These are phyloP conservation scores for Prototheca wickerhamii DNA, from an alignment of 163 green algal genomes.

Conservation along the genomic window DNA sequence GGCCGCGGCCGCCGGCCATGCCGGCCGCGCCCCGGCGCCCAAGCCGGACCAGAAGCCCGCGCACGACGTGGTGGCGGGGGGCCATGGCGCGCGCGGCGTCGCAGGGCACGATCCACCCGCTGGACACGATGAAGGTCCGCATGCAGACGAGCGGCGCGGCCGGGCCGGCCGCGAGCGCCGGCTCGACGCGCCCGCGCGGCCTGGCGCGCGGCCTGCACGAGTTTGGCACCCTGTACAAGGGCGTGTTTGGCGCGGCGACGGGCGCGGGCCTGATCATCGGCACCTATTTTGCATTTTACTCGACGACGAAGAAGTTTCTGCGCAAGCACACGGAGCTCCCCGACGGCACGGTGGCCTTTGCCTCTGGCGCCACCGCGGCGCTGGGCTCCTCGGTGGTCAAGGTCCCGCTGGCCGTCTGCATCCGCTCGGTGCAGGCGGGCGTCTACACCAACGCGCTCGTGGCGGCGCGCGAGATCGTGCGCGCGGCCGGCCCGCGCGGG, in stretches of 20 bases:
- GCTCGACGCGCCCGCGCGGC: background rate
- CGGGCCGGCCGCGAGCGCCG: background rate
- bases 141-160: conserved; percentile 13
- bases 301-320: conserved; percentile 58
- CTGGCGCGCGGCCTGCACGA: conserved; percentile 30
- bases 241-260: conserved; percentile 74
- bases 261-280: conserved; percentile 88
- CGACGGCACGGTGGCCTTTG: conserved; percentile 64
- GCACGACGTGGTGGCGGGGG: conserved; percentile 80
- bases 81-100: conserved; percentile 70
- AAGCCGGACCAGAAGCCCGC: conserved; percentile 54
- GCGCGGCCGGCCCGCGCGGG: conserved; percentile 58
- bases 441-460: conserved; percentile 85
- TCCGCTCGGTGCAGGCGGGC: conserved; percentile 76
- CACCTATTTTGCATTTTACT: conserved; percentile 95
- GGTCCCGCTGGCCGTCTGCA: conserved; percentile 93
- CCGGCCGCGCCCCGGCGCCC: background rate
- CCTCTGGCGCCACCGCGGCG: conserved; percentile 70
- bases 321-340: conserved; percentile 21
- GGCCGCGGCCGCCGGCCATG: background rate
- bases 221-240: conserved; percentile 68
- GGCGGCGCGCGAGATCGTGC: conserved; percentile 62
- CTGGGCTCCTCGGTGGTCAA: conserved; percentile 85
- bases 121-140: conserved; percentile 91
- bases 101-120: conserved; percentile 88